A percentile compares a stretch with the other conserved stretches of the same genome.
These are phyloP conservation scores for Schizosaccharomyces lindneri DNA, from an alignment of 805 yeast genomes.

Conservation along the genomic window DNA sequence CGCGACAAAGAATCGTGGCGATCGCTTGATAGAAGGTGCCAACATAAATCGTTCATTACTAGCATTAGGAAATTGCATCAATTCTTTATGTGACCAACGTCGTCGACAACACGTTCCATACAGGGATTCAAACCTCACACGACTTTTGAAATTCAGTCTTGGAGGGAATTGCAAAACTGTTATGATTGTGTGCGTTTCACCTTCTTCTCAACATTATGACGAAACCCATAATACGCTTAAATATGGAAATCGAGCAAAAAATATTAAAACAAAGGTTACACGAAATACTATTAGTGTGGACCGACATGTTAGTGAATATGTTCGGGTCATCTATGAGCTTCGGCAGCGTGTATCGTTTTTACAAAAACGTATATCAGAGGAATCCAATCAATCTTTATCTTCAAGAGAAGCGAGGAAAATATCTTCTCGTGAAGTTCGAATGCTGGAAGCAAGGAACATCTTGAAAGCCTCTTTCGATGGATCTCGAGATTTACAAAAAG, in stretches of 20 bases:
- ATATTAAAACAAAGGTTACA: slow-evolving; percentile 55
- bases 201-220: slow-evolving; percentile 68
- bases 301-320: slow-evolving; percentile 62
- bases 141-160: slow-evolving; percentile 64
- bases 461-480: not conserved
- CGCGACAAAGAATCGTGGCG: slow-evolving; percentile 65
- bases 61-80: slow-evolving; percentile 83
- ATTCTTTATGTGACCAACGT: slow-evolving; percentile 59
- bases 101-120: slow-evolving; percentile 60
- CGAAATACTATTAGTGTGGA: slow-evolving; percentile 54
- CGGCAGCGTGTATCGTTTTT: slow-evolving; percentile 47
- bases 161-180: slow-evolving; percentile 91
- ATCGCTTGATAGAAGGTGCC: slow-evolving; percentile 69
- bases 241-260: slow-evolving; percentile 79
- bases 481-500: not conserved
- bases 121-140: slow-evolving; percentile 69
- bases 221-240: slow-evolving; percentile 78
- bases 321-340: slow-evolving; percentile 65
- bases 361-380: slow-evolving; percentile 13
- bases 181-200: slow-evolving; percentile 86
- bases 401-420: not conserved
- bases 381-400: not conserved
- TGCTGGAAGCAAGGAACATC: not conserved
- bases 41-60: slow-evolving; percentile 65
- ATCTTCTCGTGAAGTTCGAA: not conserved